Evolutionary conservation across 108 stramenopile genomes (phyloP), one percentile per base, ranked within the genome.

Genomic region (Skeletonema marinoi): DNA sequence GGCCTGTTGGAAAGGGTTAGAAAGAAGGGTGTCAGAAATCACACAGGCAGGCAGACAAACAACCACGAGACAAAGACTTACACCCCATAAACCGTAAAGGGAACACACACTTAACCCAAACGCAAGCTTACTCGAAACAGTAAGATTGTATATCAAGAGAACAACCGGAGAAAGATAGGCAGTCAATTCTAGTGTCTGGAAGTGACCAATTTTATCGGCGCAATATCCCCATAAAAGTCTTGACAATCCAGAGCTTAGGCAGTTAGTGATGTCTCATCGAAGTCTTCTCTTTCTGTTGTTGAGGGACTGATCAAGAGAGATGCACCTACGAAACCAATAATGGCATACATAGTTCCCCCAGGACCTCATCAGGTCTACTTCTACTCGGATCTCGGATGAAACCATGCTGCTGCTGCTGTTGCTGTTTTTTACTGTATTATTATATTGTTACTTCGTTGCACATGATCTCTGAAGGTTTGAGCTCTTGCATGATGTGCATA

Each of bases 51-150:
- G 39, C 9, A 39, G 8, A 39, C 39, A 39, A 39, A 7, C 39
- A 1, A 39, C 11, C 10, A 39, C 9, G 4, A 10, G 39, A 10
- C 39, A 39, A 39, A 0, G 39, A 60, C 60, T 79, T 13, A 78
- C 83, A 19, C 83, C 83, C 83, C 83, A 84, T 13, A 84, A 32
- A 56, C 32, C 72, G 39, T 51, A 79, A 31, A 83, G 68, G 12
- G 73, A 8, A 36, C 82, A 83, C 39, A 78, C 65, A 16, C 51
- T 44, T 29, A 78, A 1, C 5, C 78, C 82, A 66, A 73, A 83
- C 14, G 77, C 73, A 1, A 83, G 33, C 38, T 75, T 83, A 46
- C 77, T 78, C 3, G 60, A 46, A 39, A 75, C 77, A 13, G 82
- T 73, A 38, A 83, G 66, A 6, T 77, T 83, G 66, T 83, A 83